Percentiles rank a stretch among this genome's conserved stretches.
Evolutionary conservation across 2,329 filamentous ascomycete genomes (phyloP).

Genomic region (Fusarium sp.): DNA sequence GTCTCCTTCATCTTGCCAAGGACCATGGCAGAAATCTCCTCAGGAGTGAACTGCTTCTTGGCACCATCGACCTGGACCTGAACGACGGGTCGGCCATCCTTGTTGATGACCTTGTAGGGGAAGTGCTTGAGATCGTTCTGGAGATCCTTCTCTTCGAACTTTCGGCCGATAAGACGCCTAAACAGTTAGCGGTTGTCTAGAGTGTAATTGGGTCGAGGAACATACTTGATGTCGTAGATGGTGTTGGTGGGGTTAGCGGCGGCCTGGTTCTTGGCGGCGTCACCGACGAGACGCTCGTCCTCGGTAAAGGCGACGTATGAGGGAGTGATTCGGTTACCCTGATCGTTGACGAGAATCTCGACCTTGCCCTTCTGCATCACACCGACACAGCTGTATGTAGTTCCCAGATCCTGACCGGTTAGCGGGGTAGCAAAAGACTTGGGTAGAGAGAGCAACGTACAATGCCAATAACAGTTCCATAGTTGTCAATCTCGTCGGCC

Average conservation of each 20-base stretch:
- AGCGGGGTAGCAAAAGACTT: conserved; percentile 17
- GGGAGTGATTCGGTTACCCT: conserved; percentile 95
- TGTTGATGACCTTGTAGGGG: conserved; percentile 93
- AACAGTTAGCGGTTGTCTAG: conserved; percentile 29
- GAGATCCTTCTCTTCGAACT: conserved; percentile 85
- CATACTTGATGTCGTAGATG: conserved; percentile 87
- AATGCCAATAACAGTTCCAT: conserved; percentile 94
- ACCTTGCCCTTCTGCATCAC: conserved; percentile 97
- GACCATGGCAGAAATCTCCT: conserved; percentile 86
- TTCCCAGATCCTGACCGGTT: conserved; percentile 77
- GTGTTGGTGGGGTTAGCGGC: conserved; percentile 82
- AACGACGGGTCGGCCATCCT: conserved; percentile 90
- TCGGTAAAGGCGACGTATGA: conserved; percentile 98
- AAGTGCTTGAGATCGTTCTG: conserved; percentile 98
- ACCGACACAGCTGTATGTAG: conserved; percentile 90
- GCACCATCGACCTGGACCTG: conserved; percentile 76
- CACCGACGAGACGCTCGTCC: conserved; percentile 95
- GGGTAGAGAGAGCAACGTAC: conserved; percentile 58
- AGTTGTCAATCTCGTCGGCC: conserved; percentile 80
- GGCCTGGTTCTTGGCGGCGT: conserved; percentile 97
- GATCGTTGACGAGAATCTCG: conserved; percentile 95
- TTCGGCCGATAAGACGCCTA: conserved; percentile 87
- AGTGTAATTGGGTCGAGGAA: conserved; percentile 34
- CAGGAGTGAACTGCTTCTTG: conserved; percentile 81
- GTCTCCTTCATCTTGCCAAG: conserved; percentile 88